Percentiles rank a stretch among this genome's conserved stretches.
Evolutionary conservation across 1,284 basidiomycete genomes (phyloP).

Genomic region (Schizophyllum commune): DNA sequence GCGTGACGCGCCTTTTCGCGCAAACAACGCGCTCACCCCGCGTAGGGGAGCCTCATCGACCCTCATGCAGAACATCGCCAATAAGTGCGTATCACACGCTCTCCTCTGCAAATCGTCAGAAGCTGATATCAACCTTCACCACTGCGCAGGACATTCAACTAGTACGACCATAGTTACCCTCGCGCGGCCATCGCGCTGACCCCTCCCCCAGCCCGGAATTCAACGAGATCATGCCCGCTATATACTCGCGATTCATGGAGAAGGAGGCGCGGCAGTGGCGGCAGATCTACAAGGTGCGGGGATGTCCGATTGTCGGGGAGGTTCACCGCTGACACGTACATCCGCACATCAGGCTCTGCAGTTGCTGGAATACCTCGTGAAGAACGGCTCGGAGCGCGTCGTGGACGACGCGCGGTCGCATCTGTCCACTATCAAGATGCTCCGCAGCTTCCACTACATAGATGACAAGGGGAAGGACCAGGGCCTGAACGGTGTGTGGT

Average conservation of each 20-base stretch:
- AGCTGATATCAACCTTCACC: not conserved
- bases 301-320: not conserved
- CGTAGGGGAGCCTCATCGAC: slow-evolving; percentile 83
- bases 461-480: slow-evolving; percentile 99
- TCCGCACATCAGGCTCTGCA: slow-evolving; percentile 64
- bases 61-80: slow-evolving; percentile 97
- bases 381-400: slow-evolving; percentile 97
- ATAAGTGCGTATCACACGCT: slow-evolving; percentile 58
- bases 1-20: not conserved
- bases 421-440: slow-evolving; percentile 94
- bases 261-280: slow-evolving; percentile 98
- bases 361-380: slow-evolving; percentile 92
- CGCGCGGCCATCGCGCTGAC: slow-evolving; percentile 3
- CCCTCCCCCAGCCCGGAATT: slow-evolving; percentile 75
- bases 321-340: slow-evolving; percentile 1
- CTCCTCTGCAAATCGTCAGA: too few species aligned
- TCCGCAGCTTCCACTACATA: slow-evolving; percentile 96
- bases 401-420: slow-evolving; percentile 97
- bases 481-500: slow-evolving; percentile 82
- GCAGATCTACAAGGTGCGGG: slow-evolving; percentile 91
- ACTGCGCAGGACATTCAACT: slow-evolving; percentile 75
- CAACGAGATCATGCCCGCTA: slow-evolving; percentile 99
- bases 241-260: slow-evolving; percentile 93
- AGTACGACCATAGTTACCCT: slow-evolving; percentile 22
- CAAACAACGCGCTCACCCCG: not conserved